Percentiles rank a stretch among this genome's conserved stretches.
These are phyloP conservation scores for bread wheat (Triticum aestivum) DNA, from an alignment of 176 grass and related monocot species.

Conservation along the genomic window IWGSC_CS_RefSeq_v2.1 NC_057809.1:550154705-550155204, in stretches of 20 bases:
- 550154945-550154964: not conserved
- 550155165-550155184: not conserved
- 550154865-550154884: not conserved
- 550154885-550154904: not conserved
- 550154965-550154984: not conserved
- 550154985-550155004: not conserved
- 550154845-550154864: not conserved
- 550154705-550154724: not conserved
- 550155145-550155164: not conserved
- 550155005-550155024: not conserved
- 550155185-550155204: not conserved
- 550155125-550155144: constrained; percentile 14
- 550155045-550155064: not conserved
- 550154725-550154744: not conserved
- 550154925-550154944: not conserved
- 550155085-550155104: not conserved
- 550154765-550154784: not conserved
- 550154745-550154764: not conserved
- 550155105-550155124: not conserved
- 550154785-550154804: not conserved
- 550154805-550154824: not conserved
- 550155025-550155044: not conserved
- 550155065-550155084: not conserved
- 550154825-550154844: not conserved
- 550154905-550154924: not conserved